phyloP scores from a whole-genome alignment of 352 stramenopile species.

The Stramenopiles sp. region DNA sequence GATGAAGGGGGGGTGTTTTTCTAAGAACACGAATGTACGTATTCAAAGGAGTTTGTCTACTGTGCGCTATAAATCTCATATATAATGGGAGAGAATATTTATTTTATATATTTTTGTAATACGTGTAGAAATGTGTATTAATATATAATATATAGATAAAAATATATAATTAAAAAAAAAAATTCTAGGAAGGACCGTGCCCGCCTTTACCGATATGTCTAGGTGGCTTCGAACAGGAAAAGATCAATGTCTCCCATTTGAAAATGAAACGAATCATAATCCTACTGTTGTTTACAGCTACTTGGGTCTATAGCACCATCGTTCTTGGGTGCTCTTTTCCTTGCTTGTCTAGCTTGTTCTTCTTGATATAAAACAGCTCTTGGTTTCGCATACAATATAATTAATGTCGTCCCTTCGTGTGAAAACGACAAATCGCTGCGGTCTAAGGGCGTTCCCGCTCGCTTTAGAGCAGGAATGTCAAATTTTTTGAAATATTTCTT shows the following conservation, averaged over 20 bases:
- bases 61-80: no score
- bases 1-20: background rate
- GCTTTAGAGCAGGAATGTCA: slow-evolving; percentile 16
- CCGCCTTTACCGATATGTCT: no score
- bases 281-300: background rate
- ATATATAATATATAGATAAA: no score
- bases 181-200: no score
- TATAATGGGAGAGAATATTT: no score
- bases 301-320: background rate
- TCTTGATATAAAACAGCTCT: background rate
- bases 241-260: no score
- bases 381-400: background rate
- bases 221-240: no score
- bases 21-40: background rate
- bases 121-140: no score
- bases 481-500: slow-evolving; percentile 23
- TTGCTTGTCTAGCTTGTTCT: background rate
- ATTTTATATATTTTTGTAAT: no score
- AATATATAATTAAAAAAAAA: no score
- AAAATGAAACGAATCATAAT: no score
- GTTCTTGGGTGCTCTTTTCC: background rate
- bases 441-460: slow-evolving; percentile 5
- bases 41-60: no score
- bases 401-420: slow-evolving; percentile 1
- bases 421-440: background rate